phyloP scores from a whole-genome alignment of 805 yeast genomes.

The Candida arabinofermentans region DNA sequence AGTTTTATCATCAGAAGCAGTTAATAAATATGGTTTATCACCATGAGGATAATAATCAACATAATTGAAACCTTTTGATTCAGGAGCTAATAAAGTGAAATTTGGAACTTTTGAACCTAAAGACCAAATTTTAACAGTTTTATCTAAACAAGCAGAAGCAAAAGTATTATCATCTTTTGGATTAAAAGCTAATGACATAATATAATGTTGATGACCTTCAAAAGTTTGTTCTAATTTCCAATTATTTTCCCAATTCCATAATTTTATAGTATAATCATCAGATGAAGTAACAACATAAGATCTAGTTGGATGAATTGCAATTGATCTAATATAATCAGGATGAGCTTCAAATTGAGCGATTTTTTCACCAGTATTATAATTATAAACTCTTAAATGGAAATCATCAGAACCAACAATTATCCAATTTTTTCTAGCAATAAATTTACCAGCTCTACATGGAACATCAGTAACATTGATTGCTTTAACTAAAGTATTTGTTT shows the following conservation, averaged over 20 bases:
- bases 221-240: slow-evolving; percentile 90
- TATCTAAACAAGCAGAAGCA: slow-evolving; percentile 95
- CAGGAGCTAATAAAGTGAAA: slow-evolving; percentile 88
- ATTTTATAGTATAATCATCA: slow-evolving; percentile 86
- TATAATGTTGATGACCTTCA: slow-evolving; percentile 94
- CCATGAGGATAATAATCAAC: slow-evolving; percentile 97
- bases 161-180: slow-evolving; percentile 97
- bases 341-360: slow-evolving; percentile 96
- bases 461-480: slow-evolving; percentile 92
- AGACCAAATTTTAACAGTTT: slow-evolving; percentile 96
- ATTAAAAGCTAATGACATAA: slow-evolving; percentile 91
- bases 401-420: slow-evolving; percentile 95
- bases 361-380: slow-evolving; percentile 93
- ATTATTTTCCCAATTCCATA: slow-evolving; percentile 96
- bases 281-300: slow-evolving; percentile 85
- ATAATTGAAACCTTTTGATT: slow-evolving; percentile 88
- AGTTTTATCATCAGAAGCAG: slow-evolving; percentile 87
- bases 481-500: slow-evolving; percentile 77
- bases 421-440: slow-evolving; percentile 96
- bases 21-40: slow-evolving; percentile 93
- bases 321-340: slow-evolving; percentile 90
- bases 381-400: slow-evolving; percentile 88
- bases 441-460: slow-evolving; percentile 94
- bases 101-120: slow-evolving; percentile 84
- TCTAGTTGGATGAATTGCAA: slow-evolving; percentile 92